Evolutionary conservation across 805 yeast genomes (phyloP).

Genomic region (Yarrowia alimentaria): DNA sequence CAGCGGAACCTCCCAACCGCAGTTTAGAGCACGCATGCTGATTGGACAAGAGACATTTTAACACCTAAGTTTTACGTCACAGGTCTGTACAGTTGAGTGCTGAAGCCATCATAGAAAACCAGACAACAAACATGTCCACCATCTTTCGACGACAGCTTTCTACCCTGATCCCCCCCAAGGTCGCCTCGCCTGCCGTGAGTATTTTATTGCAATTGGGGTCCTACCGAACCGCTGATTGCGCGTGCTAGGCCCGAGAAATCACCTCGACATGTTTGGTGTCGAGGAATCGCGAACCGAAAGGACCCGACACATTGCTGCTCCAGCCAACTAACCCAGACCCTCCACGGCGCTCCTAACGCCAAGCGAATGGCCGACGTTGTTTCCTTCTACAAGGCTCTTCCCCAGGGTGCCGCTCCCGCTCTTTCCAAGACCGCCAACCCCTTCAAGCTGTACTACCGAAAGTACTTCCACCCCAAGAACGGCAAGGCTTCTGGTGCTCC

Average conservation of each 20-base stretch:
- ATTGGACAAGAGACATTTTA: slow-evolving; percentile 15
- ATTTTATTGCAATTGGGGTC: too few species aligned
- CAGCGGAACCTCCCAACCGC: slow-evolving; percentile 3
- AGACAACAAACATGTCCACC: slow-evolving; percentile 59
- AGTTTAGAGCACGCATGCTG: slow-evolving; percentile 12
- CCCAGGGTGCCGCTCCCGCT: slow-evolving; percentile 86
- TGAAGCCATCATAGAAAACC: slow-evolving; percentile 25
- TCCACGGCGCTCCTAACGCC: slow-evolving; percentile 94
- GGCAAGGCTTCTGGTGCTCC: slow-evolving; percentile 83
- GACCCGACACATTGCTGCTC: slow-evolving; percentile 6
- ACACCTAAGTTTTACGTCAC: not conserved
- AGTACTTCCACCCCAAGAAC: slow-evolving; percentile 64
- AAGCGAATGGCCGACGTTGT: slow-evolving; percentile 95
- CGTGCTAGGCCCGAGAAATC: too few species aligned
- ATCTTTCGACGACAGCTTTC: slow-evolving; percentile 90
- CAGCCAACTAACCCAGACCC: slow-evolving; percentile 53
- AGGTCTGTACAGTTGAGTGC: slow-evolving; percentile 14
- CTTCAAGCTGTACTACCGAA: slow-evolving; percentile 64
- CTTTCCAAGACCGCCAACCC: slow-evolving; percentile 48
- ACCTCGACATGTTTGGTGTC: too few species aligned
- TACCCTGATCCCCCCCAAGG: slow-evolving; percentile 97
- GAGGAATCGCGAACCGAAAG: not conserved
- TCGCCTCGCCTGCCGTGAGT: slow-evolving; percentile 90
- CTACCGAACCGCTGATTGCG: too few species aligned
- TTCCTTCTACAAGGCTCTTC: slow-evolving; percentile 90